Percentiles rank a stretch among this genome's conserved stretches.
Evolutionary conservation across 2,329 filamentous ascomycete species (phyloP).

Genomic region (Apiospora phragmitis): DNA sequence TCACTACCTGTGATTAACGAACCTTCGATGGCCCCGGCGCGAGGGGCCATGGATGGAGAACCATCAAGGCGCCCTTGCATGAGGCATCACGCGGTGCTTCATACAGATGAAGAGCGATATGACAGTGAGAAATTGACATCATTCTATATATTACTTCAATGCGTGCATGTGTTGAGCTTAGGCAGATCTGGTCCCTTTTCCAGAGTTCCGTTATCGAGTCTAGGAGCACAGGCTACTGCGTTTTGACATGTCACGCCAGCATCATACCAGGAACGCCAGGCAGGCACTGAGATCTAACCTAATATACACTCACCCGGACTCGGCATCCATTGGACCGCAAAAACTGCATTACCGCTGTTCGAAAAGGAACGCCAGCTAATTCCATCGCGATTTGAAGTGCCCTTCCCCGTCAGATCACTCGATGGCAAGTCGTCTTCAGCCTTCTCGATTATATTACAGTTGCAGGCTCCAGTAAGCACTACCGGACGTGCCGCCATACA

Average conservation of each 20-base stretch:
- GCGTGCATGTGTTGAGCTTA: not conserved
- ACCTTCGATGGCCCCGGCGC: not conserved
- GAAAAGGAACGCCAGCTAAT: not conserved
- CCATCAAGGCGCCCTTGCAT: not conserved
- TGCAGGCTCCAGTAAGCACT: not conserved
- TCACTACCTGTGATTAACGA: not conserved
- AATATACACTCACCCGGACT: not conserved
- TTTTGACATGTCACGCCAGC: not conserved
- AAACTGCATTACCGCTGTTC: not conserved
- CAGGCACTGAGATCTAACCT: not conserved
- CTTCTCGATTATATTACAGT: not conserved
- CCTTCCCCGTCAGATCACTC: not conserved
- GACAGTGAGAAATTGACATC: not conserved
- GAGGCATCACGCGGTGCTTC: not conserved
- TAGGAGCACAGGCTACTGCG: not conserved
- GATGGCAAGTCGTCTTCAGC: not conserved
- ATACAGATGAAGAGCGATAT: not conserved
- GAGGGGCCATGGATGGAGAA: not conserved
- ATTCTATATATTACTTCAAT: conserved; percentile 1
- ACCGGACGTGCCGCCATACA: conserved; percentile 1
- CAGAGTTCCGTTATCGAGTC: not conserved
- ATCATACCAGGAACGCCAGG: not conserved
- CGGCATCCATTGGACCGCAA: not conserved
- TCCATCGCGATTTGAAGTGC: not conserved
- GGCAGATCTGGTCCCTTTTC: not conserved